Percentiles rank a stretch among this genome's conserved stretches.
Conservation (phyloP, 768 basidiomycete genomes). For the Rhodotorula diobovata region DNA sequence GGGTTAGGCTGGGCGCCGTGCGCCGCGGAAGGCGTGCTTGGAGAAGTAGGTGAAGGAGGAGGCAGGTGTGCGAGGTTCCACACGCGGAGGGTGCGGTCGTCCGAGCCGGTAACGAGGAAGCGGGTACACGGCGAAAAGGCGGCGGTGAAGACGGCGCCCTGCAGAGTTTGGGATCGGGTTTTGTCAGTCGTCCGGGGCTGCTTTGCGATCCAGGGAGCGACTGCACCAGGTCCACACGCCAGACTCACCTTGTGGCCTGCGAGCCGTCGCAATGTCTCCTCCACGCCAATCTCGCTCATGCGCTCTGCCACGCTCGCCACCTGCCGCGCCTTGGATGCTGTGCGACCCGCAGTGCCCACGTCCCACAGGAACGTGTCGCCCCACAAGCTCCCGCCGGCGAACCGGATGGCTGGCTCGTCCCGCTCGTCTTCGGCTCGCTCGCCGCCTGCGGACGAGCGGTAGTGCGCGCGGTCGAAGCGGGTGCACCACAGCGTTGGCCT, state of each 20-base stretch:
- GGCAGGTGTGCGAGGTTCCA: constrained; percentile 4
- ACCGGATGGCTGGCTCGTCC: background rate
- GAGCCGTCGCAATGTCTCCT: background rate
- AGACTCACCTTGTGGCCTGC: constrained; percentile 23
- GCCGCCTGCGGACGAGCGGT: background rate
- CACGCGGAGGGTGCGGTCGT: constrained; percentile 26
- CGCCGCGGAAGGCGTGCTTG: background rate
- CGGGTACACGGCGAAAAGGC: constrained; percentile 7
- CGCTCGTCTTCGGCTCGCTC: background rate
- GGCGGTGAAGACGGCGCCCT: constrained; percentile 29
- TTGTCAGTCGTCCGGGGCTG: too few species aligned
- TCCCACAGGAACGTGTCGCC: constrained; percentile 27
- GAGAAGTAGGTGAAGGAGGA: background rate
- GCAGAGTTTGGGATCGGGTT: background rate
- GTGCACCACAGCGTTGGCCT: constrained; percentile 22
- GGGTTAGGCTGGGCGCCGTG: background rate
- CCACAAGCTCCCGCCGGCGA: constrained; percentile 23
- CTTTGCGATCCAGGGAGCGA: too few species aligned
- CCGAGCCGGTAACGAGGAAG: constrained; percentile 13
- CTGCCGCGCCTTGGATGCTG: background rate
- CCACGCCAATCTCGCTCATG: background rate
- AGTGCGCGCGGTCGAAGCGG: constrained; percentile 7
- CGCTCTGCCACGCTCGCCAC: background rate
- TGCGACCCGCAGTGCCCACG: background rate
- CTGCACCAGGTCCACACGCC: too few species aligned